Evolutionary conservation across 306 rosid species (phyloP).

Genomic region (Carpinus viminea): DNA sequence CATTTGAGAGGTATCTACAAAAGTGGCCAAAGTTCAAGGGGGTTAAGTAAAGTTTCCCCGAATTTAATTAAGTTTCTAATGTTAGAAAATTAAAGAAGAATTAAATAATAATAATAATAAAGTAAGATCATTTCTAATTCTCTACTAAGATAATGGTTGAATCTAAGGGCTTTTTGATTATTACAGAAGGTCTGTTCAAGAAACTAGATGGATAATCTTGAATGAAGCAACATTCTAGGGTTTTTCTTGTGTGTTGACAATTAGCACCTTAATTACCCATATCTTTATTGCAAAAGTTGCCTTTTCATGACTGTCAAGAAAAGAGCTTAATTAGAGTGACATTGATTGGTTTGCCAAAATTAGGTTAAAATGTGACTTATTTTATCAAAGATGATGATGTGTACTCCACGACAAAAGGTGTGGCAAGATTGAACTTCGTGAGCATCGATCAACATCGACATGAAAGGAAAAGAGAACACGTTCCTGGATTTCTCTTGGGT

Average conservation of each 20-base stretch:
- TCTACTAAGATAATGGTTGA: too few species aligned
- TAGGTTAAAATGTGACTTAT: conserved; percentile 31
- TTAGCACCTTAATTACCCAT: neutral
- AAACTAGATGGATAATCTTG: neutral
- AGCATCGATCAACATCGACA: conserved; percentile 21
- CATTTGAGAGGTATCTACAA: too few species aligned
- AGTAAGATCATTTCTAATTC: too few species aligned
- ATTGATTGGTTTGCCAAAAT: conserved; percentile 26
- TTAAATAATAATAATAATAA: too few species aligned
- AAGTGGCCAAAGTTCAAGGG: too few species aligned
- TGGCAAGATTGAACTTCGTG: conserved; percentile 13
- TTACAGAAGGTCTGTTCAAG: too few species aligned
- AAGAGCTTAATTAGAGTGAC: neutral
- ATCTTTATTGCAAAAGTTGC: neutral
- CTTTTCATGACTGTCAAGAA: conserved; percentile 8
- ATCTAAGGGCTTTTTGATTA: neutral
- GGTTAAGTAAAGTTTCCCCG: too few species aligned
- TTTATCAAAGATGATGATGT: conserved; percentile 42
- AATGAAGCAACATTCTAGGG: neutral
- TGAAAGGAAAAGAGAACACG: conserved; percentile 39
- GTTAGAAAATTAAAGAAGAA: neutral
- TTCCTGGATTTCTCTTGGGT: conserved; percentile 35
- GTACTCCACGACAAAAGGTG: conserved; percentile 43
- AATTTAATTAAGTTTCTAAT: neutral
- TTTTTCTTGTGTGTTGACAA: neutral